Base-by-base conservation (phyloP, 257 asterid genomes). In the Solanum tacnaense region DNA sequence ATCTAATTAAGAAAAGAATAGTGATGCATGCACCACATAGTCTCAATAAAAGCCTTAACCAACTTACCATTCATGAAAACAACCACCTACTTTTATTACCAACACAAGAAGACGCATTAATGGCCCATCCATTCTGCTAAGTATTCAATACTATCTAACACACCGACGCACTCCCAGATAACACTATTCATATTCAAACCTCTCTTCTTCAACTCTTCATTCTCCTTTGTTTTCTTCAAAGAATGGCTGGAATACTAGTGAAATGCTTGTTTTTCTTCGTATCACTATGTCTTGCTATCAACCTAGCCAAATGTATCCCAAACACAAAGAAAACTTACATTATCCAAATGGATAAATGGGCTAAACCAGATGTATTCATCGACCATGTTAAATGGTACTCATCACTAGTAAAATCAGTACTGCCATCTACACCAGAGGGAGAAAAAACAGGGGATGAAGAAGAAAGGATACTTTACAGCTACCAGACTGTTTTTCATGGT, bases 401-500 rank as follows among this genome's bases (percentile, higher is more conserved):
- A 0, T 94, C 99, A 18, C 18, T 97, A 87, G 85, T 96, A 34
- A 89, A 89, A 20, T 93, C 98, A 7, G 93, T 89, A 38, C 84
- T 76, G 18, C 81, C 88, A 29, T 79, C 91, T 13, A 84, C 21
- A 67, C 3, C 88, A 6, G 41, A 81, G 25, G 39, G 78, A 52
- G 83, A 68, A 73, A 88, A 73, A 0, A 84, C 67, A 13, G 41
- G 38, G 20, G 90, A 25, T 1, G 88, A 62, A 2, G 91, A 91
- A 6, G 90, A 93, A 3, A 86, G 99, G 90, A 91, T 96, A 13
- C 41, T 97, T 32, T 97, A 96, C 94, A 92, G 60, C 35, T 97
- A 96, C 91, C 90, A 91, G 58, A 92, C 98, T 9, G 96, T 98
- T 20, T 93, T 97, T 41, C 98, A 97, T 68, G 99, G 99, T 46